These are phyloP conservation scores for Eucalyptus pauciflora DNA, from an alignment of 345 rosid genomes.

Conservation along the genomic window DNA sequence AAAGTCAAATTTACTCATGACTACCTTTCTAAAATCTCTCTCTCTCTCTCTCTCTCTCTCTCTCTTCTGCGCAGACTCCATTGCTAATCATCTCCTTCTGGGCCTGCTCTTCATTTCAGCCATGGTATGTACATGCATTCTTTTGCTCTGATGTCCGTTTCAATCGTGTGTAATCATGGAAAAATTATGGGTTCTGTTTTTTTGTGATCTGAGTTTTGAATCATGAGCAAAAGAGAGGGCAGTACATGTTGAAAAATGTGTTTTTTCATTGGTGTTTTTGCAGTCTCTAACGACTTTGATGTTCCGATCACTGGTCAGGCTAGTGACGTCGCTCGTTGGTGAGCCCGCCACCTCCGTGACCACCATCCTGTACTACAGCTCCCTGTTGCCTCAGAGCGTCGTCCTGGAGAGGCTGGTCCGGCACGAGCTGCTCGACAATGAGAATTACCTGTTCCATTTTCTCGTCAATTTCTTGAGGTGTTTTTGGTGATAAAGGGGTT, in stretches of 20 bases:
- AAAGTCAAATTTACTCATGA: background rate
- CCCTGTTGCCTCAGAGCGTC: constrained; percentile 30
- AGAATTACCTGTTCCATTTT: constrained; percentile 37
- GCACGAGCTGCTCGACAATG: constrained; percentile 19
- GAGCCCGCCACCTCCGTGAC: constrained; percentile 29
- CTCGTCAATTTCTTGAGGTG: constrained; percentile 40
- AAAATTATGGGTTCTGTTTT: background rate
- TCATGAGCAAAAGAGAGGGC: background rate
- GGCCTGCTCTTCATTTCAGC: background rate
- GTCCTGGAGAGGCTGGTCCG: constrained; percentile 25
- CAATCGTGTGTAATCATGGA: background rate
- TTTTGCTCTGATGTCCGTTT: background rate
- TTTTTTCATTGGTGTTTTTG: background rate
- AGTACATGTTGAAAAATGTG: background rate
- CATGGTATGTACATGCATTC: constrained; percentile 7
- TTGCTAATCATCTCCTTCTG: background rate
- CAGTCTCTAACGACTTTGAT: constrained; percentile 31
- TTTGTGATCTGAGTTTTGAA: background rate
- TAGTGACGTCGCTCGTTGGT: constrained; percentile 5
- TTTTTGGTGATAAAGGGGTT: constrained; percentile 9
- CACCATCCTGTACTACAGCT: constrained; percentile 33
- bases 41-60: background rate
- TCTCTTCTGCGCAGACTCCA: background rate
- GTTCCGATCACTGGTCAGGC: constrained; percentile 38
- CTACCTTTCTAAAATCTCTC: background rate